Conservation (phyloP, 2,329 filamentous ascomycete genomes). For the Cladobotryum protrusum region DNA sequence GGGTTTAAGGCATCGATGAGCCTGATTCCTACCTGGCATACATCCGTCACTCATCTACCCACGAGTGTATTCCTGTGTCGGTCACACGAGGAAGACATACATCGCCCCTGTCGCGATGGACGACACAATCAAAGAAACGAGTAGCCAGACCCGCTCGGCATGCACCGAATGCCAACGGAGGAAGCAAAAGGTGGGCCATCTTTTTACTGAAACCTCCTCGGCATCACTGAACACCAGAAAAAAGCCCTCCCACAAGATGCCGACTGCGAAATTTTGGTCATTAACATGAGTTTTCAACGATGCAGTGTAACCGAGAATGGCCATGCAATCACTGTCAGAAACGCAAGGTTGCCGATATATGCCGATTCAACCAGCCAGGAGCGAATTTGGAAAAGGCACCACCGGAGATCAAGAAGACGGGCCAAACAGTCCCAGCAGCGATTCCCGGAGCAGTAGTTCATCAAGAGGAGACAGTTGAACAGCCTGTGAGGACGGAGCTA, state of each 20-base stretch:
- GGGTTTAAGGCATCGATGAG: too few relatives aligned
- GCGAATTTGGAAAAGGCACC: not conserved
- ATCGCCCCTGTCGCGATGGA: not conserved
- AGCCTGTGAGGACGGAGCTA: not conserved
- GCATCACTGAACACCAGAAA: not conserved
- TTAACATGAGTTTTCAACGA: not conserved
- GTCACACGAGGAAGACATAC: too few relatives aligned
- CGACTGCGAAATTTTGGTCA: not conserved
- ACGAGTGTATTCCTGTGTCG: too few relatives aligned
- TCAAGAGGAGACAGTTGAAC: not conserved
- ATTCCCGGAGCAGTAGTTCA: not conserved
- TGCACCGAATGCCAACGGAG: constrained; percentile 39
- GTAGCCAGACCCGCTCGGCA: constrained; percentile 25
- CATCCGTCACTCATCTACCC: too few relatives aligned
- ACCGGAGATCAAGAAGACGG: not conserved
- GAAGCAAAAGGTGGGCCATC: constrained; percentile 29
- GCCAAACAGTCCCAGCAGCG: not conserved
- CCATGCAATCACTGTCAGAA: constrained; percentile 27
- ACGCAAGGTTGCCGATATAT: constrained; percentile 25
- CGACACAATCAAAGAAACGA: not conserved
- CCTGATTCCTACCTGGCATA: not conserved
- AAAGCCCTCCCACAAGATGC: too few relatives aligned
- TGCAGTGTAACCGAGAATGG: constrained; percentile 28
- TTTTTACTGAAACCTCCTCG: not conserved
- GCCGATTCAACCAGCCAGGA: constrained; percentile 19